Evolutionary conservation across 495 filamentous ascomycete genomes (phyloP), one percentile per base, ranked within the genome.

Genomic region (Bryoglossum gracile): DNA sequence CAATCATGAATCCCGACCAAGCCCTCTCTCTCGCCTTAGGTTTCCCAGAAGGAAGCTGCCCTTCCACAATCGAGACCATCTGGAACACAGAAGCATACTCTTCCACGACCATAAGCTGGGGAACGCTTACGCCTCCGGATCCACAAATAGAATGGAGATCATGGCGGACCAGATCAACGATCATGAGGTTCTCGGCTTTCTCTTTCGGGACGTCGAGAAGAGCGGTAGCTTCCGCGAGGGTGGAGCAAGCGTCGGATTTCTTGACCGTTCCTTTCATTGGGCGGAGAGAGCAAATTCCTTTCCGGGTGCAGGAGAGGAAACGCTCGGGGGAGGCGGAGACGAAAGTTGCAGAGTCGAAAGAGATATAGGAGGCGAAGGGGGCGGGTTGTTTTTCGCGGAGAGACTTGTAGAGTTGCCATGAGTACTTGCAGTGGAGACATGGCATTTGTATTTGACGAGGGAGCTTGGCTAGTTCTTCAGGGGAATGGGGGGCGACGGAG

Each of bases 241-340:
- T 91, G 0, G 64, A 41, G 0, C 70, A 68, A 13, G 63, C 64
- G 24, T 71, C 62, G 0, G 76, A 74, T 60, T 92, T 94, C 42
- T 77, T 77, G 28, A 96, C 87, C 0, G 92, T 98, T 21, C 92
- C 92, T 69, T 98, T 98, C 75, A 98, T 98, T 0, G 92, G 92
- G 17, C 83, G 72, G 60, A 88, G 81, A 50, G 81, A 73, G 56
- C 79, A 83, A 8, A 56, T 55, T 0, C 76, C 77, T 3, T 59
- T 53, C 26, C 17, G 4, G 8, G 16, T 18, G 81, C 83, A 92
- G 48, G 74, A 75, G 6, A 96, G 76, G 65, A 95, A 98, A 17
- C 89, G 85, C 63, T 98, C 92, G 0, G 92, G 92, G n/a, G 86
- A 92, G 62, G 81, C 85, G 67, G 81, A 83, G 42, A 94, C 74